A percentile compares a stretch with the other conserved stretches of the same genome.
These are phyloP conservation scores for Pseudocercospora macadamiae DNA, from an alignment of 2,329 filamentous ascomycete species.

Conservation along the genomic window DNA sequence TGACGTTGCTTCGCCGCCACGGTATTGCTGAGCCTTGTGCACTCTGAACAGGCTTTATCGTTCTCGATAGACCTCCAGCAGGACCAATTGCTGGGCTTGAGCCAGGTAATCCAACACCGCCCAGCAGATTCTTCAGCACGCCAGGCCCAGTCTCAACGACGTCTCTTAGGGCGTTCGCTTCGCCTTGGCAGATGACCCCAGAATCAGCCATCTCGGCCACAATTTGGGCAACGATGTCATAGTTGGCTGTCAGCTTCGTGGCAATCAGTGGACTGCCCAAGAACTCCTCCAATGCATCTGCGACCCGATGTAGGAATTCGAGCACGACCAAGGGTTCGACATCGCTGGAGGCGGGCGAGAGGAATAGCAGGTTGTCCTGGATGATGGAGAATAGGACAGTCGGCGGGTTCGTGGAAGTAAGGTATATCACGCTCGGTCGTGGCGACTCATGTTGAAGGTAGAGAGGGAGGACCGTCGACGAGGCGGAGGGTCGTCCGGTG, in stretches of 20 bases:
- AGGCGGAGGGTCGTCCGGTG: slow-evolving; percentile 76
- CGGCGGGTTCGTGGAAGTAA: slow-evolving; percentile 78
- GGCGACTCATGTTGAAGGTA: slow-evolving; percentile 82
- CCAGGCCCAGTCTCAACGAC: slow-evolving; percentile 83
- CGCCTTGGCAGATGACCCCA: slow-evolving; percentile 84
- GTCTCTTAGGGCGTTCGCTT: slow-evolving; percentile 89
- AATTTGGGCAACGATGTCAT: slow-evolving; percentile 91
- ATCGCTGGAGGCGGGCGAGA: slow-evolving; percentile 82
- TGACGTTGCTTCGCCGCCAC: slow-evolving; percentile 88
- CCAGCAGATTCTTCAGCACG: slow-evolving; percentile 84
- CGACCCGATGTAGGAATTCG: slow-evolving; percentile 90
- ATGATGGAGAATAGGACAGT: slow-evolving; percentile 84
- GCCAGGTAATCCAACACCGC: slow-evolving; percentile 80
- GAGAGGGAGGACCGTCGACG: slow-evolving; percentile 76
- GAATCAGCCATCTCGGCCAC: slow-evolving; percentile 96
- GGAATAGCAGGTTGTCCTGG: slow-evolving; percentile 85
- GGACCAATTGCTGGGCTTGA: slow-evolving; percentile 31
- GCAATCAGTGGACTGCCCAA: slow-evolving; percentile 84
- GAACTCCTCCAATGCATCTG: slow-evolving; percentile 93
- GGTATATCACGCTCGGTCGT: slow-evolving; percentile 82
- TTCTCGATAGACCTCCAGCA: slow-evolving; percentile 19
- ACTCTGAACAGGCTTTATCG: slow-evolving; percentile 28
- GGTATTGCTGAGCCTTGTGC: slow-evolving; percentile 63
- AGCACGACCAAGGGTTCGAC: slow-evolving; percentile 86
- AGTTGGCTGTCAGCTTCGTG: slow-evolving; percentile 82